These are phyloP conservation scores for Crucihimalaya himalaica DNA, from an alignment of 345 rosid species.

Conservation along the genomic window DNA sequence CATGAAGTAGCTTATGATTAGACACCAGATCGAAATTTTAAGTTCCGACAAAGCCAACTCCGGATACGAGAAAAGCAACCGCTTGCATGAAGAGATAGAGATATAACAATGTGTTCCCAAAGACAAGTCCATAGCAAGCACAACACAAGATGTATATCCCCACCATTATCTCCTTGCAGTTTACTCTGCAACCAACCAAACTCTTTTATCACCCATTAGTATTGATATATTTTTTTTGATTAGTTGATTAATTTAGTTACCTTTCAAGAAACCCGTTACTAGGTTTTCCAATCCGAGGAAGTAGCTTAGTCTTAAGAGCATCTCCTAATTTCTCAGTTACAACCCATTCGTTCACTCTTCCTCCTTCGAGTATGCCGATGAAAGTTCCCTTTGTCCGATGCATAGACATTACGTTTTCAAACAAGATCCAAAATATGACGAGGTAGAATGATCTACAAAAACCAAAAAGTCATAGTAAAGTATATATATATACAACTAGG, in stretches of 20 bases:
- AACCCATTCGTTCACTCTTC: constrained; percentile 88
- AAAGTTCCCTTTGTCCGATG: constrained; percentile 59
- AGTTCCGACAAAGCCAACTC: constrained; percentile 74
- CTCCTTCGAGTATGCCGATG: constrained; percentile 72
- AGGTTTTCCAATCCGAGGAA: constrained; percentile 46
- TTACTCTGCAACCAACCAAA: constrained; percentile 45
- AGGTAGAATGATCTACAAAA: constrained; percentile 53
- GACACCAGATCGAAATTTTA: neutral
- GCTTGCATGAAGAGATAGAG: constrained; percentile 68
- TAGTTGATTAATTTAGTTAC: constrained; percentile 34
- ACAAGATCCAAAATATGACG: constrained; percentile 53
- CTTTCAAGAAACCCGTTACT: constrained; percentile 53
- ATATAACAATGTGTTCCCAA: constrained; percentile 62
- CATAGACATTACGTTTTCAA: constrained; percentile 58
- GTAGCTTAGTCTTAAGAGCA: constrained; percentile 50
- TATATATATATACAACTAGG: neutral
- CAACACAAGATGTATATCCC: constrained; percentile 71
- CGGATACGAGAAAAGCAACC: constrained; percentile 65
- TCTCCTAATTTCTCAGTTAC: constrained; percentile 89
- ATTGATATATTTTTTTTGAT: neutral
- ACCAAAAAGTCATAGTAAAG: neutral
- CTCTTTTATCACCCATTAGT: neutral
- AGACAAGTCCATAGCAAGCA: constrained; percentile 62
- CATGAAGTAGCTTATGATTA: neutral
- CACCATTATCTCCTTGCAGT: constrained; percentile 58